Evolutionary conservation across 2,329 filamentous ascomycete genomes (phyloP).

Genomic region (Scedosporium minutisporum): DNA sequence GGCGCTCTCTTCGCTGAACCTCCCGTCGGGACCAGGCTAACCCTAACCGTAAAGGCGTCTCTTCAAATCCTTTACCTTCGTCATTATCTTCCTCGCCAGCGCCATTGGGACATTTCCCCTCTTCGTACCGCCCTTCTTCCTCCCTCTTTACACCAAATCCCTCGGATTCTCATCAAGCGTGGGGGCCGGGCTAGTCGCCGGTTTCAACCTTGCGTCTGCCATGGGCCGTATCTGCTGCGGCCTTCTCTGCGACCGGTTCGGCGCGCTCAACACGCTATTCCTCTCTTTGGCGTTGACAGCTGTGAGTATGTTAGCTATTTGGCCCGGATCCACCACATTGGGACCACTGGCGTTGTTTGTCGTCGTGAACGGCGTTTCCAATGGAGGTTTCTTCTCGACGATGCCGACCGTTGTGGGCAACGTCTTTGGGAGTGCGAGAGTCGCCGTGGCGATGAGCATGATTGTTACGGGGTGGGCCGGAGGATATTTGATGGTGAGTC

Average conservation of each 20-base stretch:
- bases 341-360: constrained; percentile 46
- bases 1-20: neutral
- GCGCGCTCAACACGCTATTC: constrained; percentile 45
- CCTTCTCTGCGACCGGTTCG: constrained; percentile 41
- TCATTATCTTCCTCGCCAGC: constrained; percentile 41
- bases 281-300: constrained; percentile 40
- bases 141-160: constrained; percentile 45
- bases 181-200: constrained; percentile 49
- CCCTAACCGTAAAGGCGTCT: constrained; percentile 27
- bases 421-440: constrained; percentile 45
- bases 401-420: constrained; percentile 54
- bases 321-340: constrained; percentile 47
- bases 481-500: constrained; percentile 46
- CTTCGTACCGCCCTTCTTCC: constrained; percentile 51
- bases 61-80: constrained; percentile 42
- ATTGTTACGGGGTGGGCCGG: constrained; percentile 50
- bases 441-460: constrained; percentile 52
- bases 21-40: neutral
- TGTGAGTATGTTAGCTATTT: constrained; percentile 49
- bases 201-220: constrained; percentile 52
- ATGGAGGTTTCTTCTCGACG: constrained; percentile 54
- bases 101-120: constrained; percentile 50
- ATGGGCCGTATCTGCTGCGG: constrained; percentile 47
- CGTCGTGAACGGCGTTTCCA: constrained; percentile 48
- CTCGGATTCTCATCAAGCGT: constrained; percentile 42